Evolutionary conservation across 208 protist genomes (phyloP), one percentile per base, ranked within the genome.

Genomic region (Leishmania braziliensis): DNA sequence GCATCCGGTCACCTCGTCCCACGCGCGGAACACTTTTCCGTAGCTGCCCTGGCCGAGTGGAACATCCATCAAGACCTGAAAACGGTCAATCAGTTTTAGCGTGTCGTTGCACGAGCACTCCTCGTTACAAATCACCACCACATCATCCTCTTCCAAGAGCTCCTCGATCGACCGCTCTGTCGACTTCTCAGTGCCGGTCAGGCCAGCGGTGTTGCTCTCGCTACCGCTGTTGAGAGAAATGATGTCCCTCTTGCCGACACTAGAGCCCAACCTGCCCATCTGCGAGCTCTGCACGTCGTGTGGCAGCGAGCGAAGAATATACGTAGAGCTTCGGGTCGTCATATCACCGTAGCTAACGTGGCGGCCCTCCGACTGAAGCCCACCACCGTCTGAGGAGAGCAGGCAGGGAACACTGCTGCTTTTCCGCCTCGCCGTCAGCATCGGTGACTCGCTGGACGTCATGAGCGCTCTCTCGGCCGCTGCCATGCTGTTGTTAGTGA

Each of bases 101-200:
- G 29, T 56, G 78, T 92, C 85, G 70, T 89, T 90, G 70, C 80
- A 82, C 26, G 78, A 85, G 76, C 62, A 85, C 63, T 78, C 66
- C 83, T 93, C 90, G n/a, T 91, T 91, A 86, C 88, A 93, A 60
- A 93, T 88, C 29, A 91, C 88, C 33, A 91, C 90, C 12, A 91
- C 85, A 56, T 93, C 90, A 20, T 93, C 90, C 50, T 82, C 79
- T 75, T 89, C 78, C 63, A 92, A 82, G 63, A 90, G 85, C 39
- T 72, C 66, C 72, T 90, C 80, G 29, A 92, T 82, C 12, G 82
- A 70, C 56, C 75, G 60, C 70, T 80, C 81, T 23, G 75, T 71
- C 50, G 53, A 83, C 46, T 56, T 50, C 70, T 58, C 70, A 9
- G 20, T n/a, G 23, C n/a, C n/a, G n/a, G 46, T n/a, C 6, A 62